phyloP scores from a whole-genome alignment of 1,139 yeast species.

The Pichia sp. region DNA sequence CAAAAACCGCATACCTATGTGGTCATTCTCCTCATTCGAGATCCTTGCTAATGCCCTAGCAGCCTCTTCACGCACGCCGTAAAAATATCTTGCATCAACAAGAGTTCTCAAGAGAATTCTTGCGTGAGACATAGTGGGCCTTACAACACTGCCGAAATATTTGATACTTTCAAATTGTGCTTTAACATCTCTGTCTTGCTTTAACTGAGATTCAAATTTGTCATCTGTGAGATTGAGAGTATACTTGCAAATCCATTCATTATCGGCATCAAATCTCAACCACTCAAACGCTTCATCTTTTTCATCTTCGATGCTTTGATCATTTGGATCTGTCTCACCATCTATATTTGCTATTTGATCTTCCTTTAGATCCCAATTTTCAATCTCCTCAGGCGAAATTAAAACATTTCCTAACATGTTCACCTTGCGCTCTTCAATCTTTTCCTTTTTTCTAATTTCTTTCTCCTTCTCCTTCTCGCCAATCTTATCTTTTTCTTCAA shows the following conservation, averaged over 20 bases:
- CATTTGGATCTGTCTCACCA: constrained; percentile 50
- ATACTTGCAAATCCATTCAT: constrained; percentile 89
- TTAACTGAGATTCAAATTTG: constrained; percentile 90
- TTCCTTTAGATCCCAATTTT: constrained; percentile 70
- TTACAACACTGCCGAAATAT: constrained; percentile 53
- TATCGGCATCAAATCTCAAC: constrained; percentile 95
- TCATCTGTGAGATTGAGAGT: constrained; percentile 87
- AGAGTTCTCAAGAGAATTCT: constrained; percentile 75
- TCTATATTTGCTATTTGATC: constrained; percentile 39
- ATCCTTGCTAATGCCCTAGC: constrained; percentile 69
- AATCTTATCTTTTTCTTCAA: constrained; percentile 33
- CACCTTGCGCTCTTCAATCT: constrained; percentile 40
- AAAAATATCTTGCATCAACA: constrained; percentile 80
- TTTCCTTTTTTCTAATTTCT: constrained; percentile 29
- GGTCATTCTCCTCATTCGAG: constrained; percentile 57
- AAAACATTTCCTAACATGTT: constrained; percentile 80
- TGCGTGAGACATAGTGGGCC: constrained; percentile 64
- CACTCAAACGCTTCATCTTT: constrained; percentile 84
- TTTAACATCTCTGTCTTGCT: constrained; percentile 92
- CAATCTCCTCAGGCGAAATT: constrained; percentile 53
- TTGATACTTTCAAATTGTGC: constrained; percentile 86
- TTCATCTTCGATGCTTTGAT: constrained; percentile 36
- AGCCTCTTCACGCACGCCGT: constrained; percentile 86
- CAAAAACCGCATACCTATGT: constrained; percentile 70
- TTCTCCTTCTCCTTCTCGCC: constrained; percentile 36